Evolutionary conservation across 352 stramenopile species (phyloP), one percentile per base, ranked within the genome.

Genomic region (Phytophthora capsici): DNA sequence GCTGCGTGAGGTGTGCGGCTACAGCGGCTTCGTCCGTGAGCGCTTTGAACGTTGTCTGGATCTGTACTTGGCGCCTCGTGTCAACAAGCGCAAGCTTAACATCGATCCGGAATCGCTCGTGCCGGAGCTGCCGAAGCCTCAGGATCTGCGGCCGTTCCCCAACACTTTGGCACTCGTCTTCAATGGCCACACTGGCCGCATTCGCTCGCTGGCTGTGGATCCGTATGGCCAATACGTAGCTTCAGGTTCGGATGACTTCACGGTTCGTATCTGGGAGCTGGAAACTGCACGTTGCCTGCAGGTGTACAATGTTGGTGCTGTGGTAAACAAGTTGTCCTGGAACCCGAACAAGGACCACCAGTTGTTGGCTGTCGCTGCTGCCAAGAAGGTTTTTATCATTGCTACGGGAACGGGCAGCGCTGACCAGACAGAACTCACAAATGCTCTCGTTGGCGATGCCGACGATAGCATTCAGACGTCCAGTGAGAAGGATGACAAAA

Each of bases 11-110:
- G 96, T 99, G 30, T 95, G 94, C 41, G 96, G 91, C 17, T 99
- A 99, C 80, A 74, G 89, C 22, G 92, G 98, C 70, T 97, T 98
- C 44, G 94, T 99, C 25, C 95, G 96, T 63, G 98, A 99, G 80
- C 87, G 97, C n/a, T 99, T 99, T 75, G 98, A 99, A 73, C 89
- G 98, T 10, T 99, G 98, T 75, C 80, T 99, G 17, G 98, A 99
- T 86, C 82, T 99, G 34, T 99, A 99, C 81, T 75, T 99, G 25
- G 98, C 93, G 53, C 98, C 98, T 36, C 93, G 98, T 63, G 85
- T 94, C 40, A 96, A 95, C 79, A 96, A 99, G 83, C 88, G 93
- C 50, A 95, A 98, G 51, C 83, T 99, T 58, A 99, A 99, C 74
- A 99, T 99, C 71, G 97, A 99, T 79, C 98, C 98, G 0, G 93